A percentile compares a stretch with the other conserved stretches of the same genome.
Evolutionary conservation across 176 grass and related monocot species (phyloP).

Genomic region (Alloteropsis semialata): DNA sequence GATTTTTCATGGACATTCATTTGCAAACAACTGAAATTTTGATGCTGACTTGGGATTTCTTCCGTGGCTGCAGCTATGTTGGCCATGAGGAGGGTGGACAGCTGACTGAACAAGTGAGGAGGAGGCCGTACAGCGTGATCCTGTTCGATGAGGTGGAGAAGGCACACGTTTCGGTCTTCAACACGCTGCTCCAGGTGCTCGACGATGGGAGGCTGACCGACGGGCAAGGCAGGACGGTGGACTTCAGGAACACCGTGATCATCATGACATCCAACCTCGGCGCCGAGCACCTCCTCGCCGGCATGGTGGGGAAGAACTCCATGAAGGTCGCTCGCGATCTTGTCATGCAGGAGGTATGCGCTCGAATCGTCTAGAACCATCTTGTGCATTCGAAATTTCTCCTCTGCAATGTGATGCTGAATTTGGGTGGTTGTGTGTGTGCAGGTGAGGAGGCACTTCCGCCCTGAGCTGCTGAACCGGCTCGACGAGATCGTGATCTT

Average conservation of each 20-base stretch:
- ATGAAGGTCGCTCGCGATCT: constrained; percentile 74
- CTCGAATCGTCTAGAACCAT: neutral
- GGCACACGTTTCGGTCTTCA: constrained; percentile 87
- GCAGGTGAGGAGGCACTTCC: constrained; percentile 92
- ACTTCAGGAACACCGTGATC: constrained; percentile 94
- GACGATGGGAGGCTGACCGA: constrained; percentile 91
- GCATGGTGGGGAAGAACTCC: constrained; percentile 74
- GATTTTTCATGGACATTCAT: neutral
- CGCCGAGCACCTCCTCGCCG: constrained; percentile 86
- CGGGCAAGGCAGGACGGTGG: constrained; percentile 85
- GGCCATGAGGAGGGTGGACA: constrained; percentile 98
- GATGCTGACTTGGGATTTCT: constrained; percentile 10
- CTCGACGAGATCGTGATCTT: constrained; percentile 93
- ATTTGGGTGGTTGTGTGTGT: neutral
- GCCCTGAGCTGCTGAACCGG: constrained; percentile 87
- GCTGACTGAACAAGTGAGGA: constrained; percentile 77
- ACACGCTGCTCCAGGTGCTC: constrained; percentile 93
- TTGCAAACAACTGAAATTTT: neutral
- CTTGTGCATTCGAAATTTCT: neutral
- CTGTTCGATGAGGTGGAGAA: constrained; percentile 98
- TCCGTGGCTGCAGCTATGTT: constrained; percentile 51
- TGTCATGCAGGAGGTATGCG: constrained; percentile 74
- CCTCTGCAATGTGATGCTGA: neutral
- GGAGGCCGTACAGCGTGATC: constrained; percentile 87
- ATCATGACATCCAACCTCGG: constrained; percentile 99